Evolutionary conservation across 2,329 filamentous ascomycete species (phyloP).

Genomic region (Ambrosiella xylebori): DNA sequence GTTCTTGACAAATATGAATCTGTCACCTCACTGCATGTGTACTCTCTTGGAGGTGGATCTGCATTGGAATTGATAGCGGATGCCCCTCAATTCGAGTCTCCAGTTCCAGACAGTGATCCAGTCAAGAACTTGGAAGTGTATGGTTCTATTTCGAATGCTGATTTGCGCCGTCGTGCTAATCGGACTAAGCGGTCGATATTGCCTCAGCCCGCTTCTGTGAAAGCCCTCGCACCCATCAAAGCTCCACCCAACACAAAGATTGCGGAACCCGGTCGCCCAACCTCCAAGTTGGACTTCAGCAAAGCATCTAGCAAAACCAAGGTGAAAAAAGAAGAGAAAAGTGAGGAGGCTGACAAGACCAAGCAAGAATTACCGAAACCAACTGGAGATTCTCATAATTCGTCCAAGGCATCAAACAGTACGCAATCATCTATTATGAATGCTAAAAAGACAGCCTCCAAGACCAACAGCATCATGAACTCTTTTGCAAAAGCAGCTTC

Average conservation of each 20-base stretch:
- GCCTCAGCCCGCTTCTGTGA: background rate
- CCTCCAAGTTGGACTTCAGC: constrained; percentile 1
- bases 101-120: background rate
- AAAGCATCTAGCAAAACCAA: background rate
- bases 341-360: background rate
- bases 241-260: background rate
- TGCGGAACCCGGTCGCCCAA: background rate
- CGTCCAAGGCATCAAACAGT: background rate
- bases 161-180: constrained; percentile 1
- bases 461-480: constrained; percentile 50
- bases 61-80: constrained; percentile 6
- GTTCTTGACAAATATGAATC: constrained; percentile 50
- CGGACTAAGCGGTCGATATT: background rate
- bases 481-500: constrained; percentile 51
- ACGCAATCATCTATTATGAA: background rate
- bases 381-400: background rate
- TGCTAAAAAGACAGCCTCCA: constrained; percentile 17
- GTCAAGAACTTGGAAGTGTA: constrained; percentile 5
- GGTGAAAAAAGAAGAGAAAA: background rate
- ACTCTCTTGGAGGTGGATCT: constrained; percentile 35
- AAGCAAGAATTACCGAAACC: background rate
- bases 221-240: background rate
- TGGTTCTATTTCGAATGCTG: constrained; percentile 4
- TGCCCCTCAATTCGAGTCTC: background rate
- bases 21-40: constrained; percentile 70